Conservation (phyloP, 208 protist species). For the Trypanosoma caninum region DNA sequence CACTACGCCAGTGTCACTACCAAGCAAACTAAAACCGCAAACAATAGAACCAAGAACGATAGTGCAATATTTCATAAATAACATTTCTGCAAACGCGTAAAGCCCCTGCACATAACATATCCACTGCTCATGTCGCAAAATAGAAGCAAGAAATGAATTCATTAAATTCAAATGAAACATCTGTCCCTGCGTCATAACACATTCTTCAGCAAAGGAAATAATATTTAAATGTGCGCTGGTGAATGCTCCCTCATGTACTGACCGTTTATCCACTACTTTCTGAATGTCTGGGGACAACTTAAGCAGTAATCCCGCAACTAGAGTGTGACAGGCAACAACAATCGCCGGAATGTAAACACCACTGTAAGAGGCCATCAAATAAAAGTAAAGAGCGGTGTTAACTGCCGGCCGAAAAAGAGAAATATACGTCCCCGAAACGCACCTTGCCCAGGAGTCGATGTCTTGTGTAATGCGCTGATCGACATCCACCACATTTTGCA, state of each 20-base stretch:
- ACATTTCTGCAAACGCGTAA: conserved; percentile 45
- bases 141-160: conserved; percentile 33
- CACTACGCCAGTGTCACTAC: conserved; percentile 6
- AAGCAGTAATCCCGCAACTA: conserved; percentile 27
- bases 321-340: conserved; percentile 44
- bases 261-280: conserved; percentile 39
- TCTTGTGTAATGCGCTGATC: conserved; percentile 75
- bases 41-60: conserved; percentile 44
- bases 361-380: conserved; percentile 26
- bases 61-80: conserved; percentile 62
- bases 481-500: conserved; percentile 44
- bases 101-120: conserved; percentile 44
- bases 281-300: conserved; percentile 40
- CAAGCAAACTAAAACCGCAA: conserved; percentile 28
- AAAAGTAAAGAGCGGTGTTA: conserved; percentile 53
- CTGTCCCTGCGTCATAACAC: conserved; percentile 45
- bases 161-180: conserved; percentile 35
- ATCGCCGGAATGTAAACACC: conserved; percentile 25
- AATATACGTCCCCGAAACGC: conserved; percentile 30
- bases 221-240: conserved; percentile 44
- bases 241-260: conserved; percentile 43
- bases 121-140: conserved; percentile 45
- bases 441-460: conserved; percentile 39
- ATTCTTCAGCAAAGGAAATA: conserved; percentile 57
- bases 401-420: conserved; percentile 49